These are phyloP conservation scores for Arabidopsis hybrid DNA, from an alignment of 441 rosid species.

Conservation along the genomic window DNA sequence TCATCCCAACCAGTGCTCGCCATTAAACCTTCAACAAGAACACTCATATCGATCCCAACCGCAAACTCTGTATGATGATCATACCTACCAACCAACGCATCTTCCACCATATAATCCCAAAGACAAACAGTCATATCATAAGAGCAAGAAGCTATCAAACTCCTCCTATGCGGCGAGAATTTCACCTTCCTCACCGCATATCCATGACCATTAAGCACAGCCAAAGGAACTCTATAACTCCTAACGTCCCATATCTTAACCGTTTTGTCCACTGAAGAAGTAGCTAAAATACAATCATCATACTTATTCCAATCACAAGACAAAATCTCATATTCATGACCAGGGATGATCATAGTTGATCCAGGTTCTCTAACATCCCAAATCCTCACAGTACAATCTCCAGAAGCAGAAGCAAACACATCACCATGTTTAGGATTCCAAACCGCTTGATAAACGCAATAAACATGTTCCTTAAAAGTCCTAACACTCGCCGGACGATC, in stretches of 20 bases:
- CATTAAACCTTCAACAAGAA: constrained; percentile 88
- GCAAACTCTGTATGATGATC: constrained; percentile 92
- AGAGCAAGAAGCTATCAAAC: constrained; percentile 74
- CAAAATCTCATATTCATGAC: constrained; percentile 77
- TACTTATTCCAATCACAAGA: constrained; percentile 94
- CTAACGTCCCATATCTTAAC: constrained; percentile 87
- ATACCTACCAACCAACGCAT: constrained; percentile 77
- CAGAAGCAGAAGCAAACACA: constrained; percentile 89
- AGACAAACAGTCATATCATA: constrained; percentile 87
- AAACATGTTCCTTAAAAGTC: constrained; percentile 87
- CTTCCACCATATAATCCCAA: constrained; percentile 93
- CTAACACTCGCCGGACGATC: constrained; percentile 87
- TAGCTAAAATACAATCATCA: constrained; percentile 81
- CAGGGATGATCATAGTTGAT: constrained; percentile 89
- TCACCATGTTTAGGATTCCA: constrained; percentile 94
- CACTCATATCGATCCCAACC: constrained; percentile 87
- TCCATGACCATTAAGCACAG: constrained; percentile 80
- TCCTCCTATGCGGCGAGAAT: constrained; percentile 87
- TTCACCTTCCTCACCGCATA: constrained; percentile 85
- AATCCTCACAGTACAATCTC: constrained; percentile 79
- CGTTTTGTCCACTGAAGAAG: constrained; percentile 78
- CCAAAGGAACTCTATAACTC: constrained; percentile 69
- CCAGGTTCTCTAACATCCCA: constrained; percentile 95
- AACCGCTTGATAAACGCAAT: constrained; percentile 78
- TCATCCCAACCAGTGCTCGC: constrained; percentile 98